Conservation (phyloP, 164 flowering plant genomes). For the Kalanchoe fedtschenkoi region DNA sequence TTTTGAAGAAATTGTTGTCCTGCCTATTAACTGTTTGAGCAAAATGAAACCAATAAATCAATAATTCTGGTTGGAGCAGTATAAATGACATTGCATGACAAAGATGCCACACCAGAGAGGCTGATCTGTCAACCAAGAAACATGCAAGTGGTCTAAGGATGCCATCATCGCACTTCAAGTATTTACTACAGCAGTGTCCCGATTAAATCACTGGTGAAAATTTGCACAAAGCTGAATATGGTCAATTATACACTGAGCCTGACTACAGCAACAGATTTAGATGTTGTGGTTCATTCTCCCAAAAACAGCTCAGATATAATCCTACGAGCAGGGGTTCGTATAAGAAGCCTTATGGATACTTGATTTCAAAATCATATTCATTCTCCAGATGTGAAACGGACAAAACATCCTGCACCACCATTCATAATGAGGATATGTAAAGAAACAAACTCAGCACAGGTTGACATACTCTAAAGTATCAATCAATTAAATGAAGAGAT, state of each 20-base stretch:
- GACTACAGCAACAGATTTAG: not conserved
- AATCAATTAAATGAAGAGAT: too few relatives aligned
- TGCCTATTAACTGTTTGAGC: conserved; percentile 1
- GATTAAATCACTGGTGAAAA: not conserved
- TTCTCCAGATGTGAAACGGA: not conserved
- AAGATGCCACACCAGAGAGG: not conserved
- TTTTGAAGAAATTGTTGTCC: not conserved
- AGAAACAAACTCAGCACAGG: not conserved
- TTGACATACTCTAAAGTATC: not conserved
- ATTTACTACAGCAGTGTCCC: not conserved
- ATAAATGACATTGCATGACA: not conserved
- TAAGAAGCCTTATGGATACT: not conserved
- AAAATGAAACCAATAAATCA: not conserved
- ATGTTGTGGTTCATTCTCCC: not conserved
- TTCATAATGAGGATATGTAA: too few relatives aligned
- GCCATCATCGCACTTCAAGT: not conserved
- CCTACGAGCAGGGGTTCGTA: not conserved
- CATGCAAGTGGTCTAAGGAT: not conserved
- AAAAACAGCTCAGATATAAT: not conserved
- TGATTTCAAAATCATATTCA: not conserved
- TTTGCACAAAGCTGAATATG: not conserved
- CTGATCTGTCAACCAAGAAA: not conserved
- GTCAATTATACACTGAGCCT: not conserved
- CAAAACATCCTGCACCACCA: too few relatives aligned
- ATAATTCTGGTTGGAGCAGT: not conserved